Base-by-base conservation (phyloP, 495 filamentous ascomycete species). In the Aspergillus kassunensis region DNA sequence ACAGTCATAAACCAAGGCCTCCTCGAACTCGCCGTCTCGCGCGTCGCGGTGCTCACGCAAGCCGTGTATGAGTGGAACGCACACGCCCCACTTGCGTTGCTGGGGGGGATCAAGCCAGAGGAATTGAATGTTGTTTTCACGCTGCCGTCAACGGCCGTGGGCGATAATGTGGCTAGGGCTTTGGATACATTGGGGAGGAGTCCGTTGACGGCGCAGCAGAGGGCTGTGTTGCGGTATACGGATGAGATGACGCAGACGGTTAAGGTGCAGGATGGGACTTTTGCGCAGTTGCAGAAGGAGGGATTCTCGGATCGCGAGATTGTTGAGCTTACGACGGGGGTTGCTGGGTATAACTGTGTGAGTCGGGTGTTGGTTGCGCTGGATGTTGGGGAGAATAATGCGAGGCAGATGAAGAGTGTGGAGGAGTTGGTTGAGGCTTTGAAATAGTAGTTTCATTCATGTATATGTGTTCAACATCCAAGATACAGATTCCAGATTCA, bases 271-370 rank as follows among this genome's bases (percentile, higher is more conserved):
- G 79, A 86, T 12, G 73, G 57, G 51, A 74, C 79, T 19, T 88
- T 87, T 70, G 78, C 55, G 44, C 70, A 3, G 82, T 53, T 91
- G 60, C 81, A 76, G 68, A 57, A 51, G 3, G 69, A 59, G n/a
- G 66, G 59, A 13, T 57, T 77, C 42, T 86, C 85, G 55, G 71
- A 68, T 13, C 81, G 89, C 21, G 80, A 80, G 68, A 71, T 81
- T 19, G 73, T 80, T 18, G 86, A 89, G 71, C 68, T 91, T 55
- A 89, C 86, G 45, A 84, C 87, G 11, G 88, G 86, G 12, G 83
- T 90, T 56, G 89, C 85, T 19, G 82, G 81, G 23, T 95, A 96
- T 63, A 95, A 95, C 62, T 91, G 88, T 65, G 90, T 95, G 13
- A 89, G 87, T 54, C 79, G 89, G 21, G 88, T 95, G 55, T 64